Conservation (phyloP, 441 rosid species). For the Croton laevigatus region DNA sequence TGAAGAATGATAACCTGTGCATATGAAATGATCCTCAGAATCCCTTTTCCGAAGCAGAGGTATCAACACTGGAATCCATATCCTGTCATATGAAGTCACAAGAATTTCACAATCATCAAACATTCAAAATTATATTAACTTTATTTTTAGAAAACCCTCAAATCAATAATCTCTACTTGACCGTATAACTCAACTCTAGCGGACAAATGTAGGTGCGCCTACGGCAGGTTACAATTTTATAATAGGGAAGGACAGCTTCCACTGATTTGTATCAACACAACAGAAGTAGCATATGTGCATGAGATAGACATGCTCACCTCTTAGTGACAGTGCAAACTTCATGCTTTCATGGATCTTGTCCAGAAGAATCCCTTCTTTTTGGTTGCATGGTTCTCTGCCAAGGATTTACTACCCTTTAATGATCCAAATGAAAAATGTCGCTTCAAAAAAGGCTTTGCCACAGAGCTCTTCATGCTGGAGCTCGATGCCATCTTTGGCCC, state of each 20-base stretch:
- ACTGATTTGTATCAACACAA: background rate
- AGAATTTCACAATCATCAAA: background rate
- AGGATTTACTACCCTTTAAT: conserved; percentile 53
- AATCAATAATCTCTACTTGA: background rate
- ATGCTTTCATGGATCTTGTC: conserved; percentile 73
- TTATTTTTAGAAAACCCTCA: background rate
- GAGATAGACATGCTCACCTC: conserved; percentile 35
- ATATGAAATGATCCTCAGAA: background rate
- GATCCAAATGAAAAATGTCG: conserved; percentile 82
- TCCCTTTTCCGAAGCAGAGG: conserved; percentile 25
- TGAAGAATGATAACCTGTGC: conserved; percentile 15
- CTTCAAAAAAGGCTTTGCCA: conserved; percentile 61
- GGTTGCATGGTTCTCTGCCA: conserved; percentile 42
- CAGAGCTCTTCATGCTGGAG: conserved; percentile 64
- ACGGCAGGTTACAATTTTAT: conserved; percentile 1
- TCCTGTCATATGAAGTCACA: background rate
- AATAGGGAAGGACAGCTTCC: background rate
- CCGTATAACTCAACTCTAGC: background rate
- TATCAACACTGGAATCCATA: conserved; percentile 28
- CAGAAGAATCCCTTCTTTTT: conserved; percentile 83
- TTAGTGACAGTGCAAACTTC: conserved; percentile 32
- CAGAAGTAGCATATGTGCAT: conserved; percentile 6
- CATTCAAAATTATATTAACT: background rate
- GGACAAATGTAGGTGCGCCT: background rate
- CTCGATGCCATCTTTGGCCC: conserved; percentile 55